These are phyloP conservation scores for Talaromyces sp. DNA, from an alignment of 2,329 filamentous ascomycete genomes.

Conservation along the genomic window DNA sequence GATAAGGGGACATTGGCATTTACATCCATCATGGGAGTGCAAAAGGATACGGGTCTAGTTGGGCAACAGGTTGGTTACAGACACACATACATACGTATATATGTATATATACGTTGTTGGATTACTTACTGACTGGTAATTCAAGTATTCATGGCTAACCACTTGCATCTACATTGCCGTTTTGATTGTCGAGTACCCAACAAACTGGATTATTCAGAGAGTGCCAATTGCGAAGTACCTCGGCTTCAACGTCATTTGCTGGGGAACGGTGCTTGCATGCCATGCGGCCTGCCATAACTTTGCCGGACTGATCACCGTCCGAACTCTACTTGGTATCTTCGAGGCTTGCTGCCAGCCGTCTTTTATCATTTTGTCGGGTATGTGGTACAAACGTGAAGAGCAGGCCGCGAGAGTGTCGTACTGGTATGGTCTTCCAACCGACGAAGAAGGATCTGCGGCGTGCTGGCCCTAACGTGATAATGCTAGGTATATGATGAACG, in stretches of 20 bases:
- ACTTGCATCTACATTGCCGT: constrained; percentile 71
- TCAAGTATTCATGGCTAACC: constrained; percentile 64
- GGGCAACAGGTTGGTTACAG: constrained; percentile 38
- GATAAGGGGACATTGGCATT: constrained; percentile 40
- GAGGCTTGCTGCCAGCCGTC: constrained; percentile 65
- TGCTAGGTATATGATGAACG: constrained; percentile 70
- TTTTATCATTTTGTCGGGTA: constrained; percentile 62
- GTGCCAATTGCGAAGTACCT: constrained; percentile 66
- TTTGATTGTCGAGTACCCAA: constrained; percentile 66
- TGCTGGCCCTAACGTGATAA: not conserved
- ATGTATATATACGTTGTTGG: not conserved
- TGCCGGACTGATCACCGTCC: constrained; percentile 53
- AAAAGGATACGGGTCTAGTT: constrained; percentile 44
- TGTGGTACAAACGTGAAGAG: constrained; percentile 68
- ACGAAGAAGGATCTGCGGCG: not conserved
- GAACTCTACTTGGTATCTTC: constrained; percentile 65
- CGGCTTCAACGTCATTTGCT: constrained; percentile 58
- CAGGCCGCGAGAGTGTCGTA: constrained; percentile 63
- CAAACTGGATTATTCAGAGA: constrained; percentile 59
- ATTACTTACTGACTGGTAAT: constrained; percentile 3
- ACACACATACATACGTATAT: not conserved
- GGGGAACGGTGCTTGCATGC: constrained; percentile 57
- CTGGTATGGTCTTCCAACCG: constrained; percentile 45
- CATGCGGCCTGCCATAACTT: constrained; percentile 61
- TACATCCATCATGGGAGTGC: constrained; percentile 37